A percentile compares a stretch with the other conserved stretches of the same genome.
Conservation (phyloP, 129 eudicot genomes). For the Tagetes erecta region DNA sequence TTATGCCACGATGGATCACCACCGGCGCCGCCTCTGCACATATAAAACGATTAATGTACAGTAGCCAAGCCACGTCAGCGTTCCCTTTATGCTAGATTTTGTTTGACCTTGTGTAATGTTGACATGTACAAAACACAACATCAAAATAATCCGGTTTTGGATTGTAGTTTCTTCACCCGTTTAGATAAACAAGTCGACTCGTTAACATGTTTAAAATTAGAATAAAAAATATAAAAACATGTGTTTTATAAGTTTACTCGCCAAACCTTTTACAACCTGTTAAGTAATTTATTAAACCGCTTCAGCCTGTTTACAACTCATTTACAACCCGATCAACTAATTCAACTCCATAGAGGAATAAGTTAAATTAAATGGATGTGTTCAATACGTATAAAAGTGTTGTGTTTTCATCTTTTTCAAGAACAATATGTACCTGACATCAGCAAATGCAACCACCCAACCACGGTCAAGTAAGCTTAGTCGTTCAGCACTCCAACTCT, state of each 20-base stretch:
- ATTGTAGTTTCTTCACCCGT: not conserved
- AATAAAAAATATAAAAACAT: not conserved
- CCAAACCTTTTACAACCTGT: not conserved
- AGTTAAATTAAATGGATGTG: not conserved
- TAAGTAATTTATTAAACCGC: not conserved
- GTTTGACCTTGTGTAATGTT: not conserved
- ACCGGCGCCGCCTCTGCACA: slow-evolving; percentile 86
- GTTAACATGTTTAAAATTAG: not conserved
- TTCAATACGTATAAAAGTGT: not conserved
- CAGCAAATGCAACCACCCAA: slow-evolving; percentile 93
- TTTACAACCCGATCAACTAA: not conserved
- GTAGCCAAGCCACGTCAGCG: not conserved
- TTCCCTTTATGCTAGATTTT: not conserved
- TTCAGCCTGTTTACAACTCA: not conserved
- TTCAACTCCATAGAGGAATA: not conserved
- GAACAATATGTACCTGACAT: slow-evolving; percentile 62
- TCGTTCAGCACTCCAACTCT: slow-evolving; percentile 77
- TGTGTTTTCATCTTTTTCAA: not conserved
- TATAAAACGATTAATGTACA: not conserved
- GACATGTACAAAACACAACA: not conserved
- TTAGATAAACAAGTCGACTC: not conserved
- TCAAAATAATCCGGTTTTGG: not conserved
- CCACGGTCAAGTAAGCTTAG: slow-evolving; percentile 89
- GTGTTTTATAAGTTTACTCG: not conserved
- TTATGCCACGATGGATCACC: slow-evolving; percentile 79